phyloP scores from a whole-genome alignment of 768 basidiomycete genomes.

The Sutorius australiensis region DNA sequence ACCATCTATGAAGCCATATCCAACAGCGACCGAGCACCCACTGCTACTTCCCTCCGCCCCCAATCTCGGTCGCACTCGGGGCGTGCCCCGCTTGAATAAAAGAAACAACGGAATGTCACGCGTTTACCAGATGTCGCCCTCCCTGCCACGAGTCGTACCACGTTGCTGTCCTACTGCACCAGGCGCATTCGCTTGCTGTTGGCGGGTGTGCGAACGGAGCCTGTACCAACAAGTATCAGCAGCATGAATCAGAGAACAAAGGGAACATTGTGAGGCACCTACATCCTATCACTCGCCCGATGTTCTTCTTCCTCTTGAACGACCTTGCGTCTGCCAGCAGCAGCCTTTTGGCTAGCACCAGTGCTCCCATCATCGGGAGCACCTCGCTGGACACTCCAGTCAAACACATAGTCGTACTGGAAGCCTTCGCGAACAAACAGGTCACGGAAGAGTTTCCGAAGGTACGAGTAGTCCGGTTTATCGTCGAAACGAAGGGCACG shows the following conservation, averaged over 20 bases:
- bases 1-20: conserved; percentile 34
- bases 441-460: conserved; percentile 98
- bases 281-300: conserved; percentile 80
- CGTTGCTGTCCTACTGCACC: conserved; percentile 47
- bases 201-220: conserved; percentile 84
- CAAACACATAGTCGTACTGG: conserved; percentile 99
- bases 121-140: conserved; percentile 46
- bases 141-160: conserved; percentile 37
- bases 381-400: conserved; percentile 89
- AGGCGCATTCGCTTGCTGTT: conserved; percentile 60
- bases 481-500: conserved; percentile 99
- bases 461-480: conserved; percentile 99
- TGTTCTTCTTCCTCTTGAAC: conserved; percentile 85
- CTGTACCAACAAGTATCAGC: conserved; percentile 36
- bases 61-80: conserved; percentile 44
- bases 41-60: conserved; percentile 35
- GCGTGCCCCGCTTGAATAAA: conserved; percentile 37
- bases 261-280: conserved; percentile 35
- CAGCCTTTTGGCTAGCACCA: conserved; percentile 58
- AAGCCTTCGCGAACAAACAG: conserved; percentile 96
- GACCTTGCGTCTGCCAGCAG: conserved; percentile 69
- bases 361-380: conserved; percentile 63
- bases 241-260: conserved; percentile 9
- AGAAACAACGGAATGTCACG: conserved; percentile 26
- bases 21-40: conserved; percentile 34